Base-by-base conservation (phyloP, 192 early-diverging fungal species). In the Backusella luteola region DNA sequence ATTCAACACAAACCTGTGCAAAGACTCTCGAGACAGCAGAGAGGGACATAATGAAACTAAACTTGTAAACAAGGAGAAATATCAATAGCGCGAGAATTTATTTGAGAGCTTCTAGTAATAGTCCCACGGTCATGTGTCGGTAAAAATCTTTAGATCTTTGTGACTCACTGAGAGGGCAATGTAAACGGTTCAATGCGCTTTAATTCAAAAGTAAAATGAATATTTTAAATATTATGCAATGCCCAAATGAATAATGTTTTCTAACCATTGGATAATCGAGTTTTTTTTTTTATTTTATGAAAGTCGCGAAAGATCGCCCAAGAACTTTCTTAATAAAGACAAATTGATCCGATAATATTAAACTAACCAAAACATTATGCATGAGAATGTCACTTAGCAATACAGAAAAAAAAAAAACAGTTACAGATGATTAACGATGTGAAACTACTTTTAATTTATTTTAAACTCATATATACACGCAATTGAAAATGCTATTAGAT, bases 81-180 rank as follows among this genome's bases (percentile, higher is more conserved):
- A 12, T 63, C 56, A 63, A 63, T 4, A 63, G 23, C 4, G 11
- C 6, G 56, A 63, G 11, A 59, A 63, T 63, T 63, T 63, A 63
- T 56, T 56, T 8, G 8, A n/a, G 8, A 9, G 19, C 2, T 29
- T 26, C 32, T 29, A 14, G 12, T 29, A 63, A 26, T 63, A 63
- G 56, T 63, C 56, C 56, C 56, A 63, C 56, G 56, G 56, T 63
- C 56, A 63, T 63, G 56, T 63, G 56, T 29, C 4, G 19, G 46
- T 0, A n/a, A 49, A 49, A 49, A 49, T 44, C 46, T 49, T n/a
- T 9, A 26, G 8, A 59, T 59, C 11, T 56, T 23, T 26, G 53
- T 49, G 53, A 23, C n/a, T 26, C 53, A 59, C 23, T 53, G 53
- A 23, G 23, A 53, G 19, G 15, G 15, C 15, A 39, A 39, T 12